Evolutionary conservation across 2,329 filamentous ascomycete species (phyloP).

Genomic region (Aspergillus persii): DNA sequence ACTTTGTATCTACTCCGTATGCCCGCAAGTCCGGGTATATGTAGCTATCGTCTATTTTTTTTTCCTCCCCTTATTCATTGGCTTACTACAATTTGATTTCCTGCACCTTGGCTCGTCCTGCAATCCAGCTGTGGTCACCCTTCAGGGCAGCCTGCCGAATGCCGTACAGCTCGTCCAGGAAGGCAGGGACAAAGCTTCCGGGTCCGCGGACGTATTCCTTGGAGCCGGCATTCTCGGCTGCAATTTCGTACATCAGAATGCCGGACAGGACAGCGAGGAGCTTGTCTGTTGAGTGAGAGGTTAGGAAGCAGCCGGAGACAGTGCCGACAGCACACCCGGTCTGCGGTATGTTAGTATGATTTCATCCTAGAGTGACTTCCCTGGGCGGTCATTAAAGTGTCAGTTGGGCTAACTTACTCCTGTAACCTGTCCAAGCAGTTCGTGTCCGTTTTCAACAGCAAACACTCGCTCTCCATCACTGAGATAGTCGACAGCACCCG

Average conservation of each 20-base stretch:
- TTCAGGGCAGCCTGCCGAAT: slow-evolving; percentile 36
- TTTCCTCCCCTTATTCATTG: background rate
- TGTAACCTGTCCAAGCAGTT: slow-evolving; percentile 47
- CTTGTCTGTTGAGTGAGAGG: slow-evolving; percentile 61
- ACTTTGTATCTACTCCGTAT: background rate
- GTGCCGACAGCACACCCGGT: slow-evolving; percentile 86
- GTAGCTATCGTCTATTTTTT: background rate
- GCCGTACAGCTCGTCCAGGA: slow-evolving; percentile 68
- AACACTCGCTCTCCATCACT: slow-evolving; percentile 70
- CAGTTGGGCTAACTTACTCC: slow-evolving; percentile 31
- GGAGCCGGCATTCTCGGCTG: slow-evolving; percentile 64
- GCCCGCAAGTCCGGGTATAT: background rate
- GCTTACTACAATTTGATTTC: slow-evolving; percentile 26
- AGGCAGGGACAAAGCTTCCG: slow-evolving; percentile 80
- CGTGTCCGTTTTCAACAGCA: slow-evolving; percentile 73
- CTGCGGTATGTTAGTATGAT: slow-evolving; percentile 21
- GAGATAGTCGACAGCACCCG: slow-evolving; percentile 72
- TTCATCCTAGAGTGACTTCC: background rate
- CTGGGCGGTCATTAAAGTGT: background rate
- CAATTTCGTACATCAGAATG: slow-evolving; percentile 74
- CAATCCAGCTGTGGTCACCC: slow-evolving; percentile 36
- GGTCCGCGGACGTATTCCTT: slow-evolving; percentile 69
- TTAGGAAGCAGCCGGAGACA: slow-evolving; percentile 71
- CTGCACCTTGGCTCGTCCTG: slow-evolving; percentile 36
- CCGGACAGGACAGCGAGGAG: slow-evolving; percentile 72